Conservation (phyloP, 768 basidiomycete species). For the Russula sp. region DNA sequence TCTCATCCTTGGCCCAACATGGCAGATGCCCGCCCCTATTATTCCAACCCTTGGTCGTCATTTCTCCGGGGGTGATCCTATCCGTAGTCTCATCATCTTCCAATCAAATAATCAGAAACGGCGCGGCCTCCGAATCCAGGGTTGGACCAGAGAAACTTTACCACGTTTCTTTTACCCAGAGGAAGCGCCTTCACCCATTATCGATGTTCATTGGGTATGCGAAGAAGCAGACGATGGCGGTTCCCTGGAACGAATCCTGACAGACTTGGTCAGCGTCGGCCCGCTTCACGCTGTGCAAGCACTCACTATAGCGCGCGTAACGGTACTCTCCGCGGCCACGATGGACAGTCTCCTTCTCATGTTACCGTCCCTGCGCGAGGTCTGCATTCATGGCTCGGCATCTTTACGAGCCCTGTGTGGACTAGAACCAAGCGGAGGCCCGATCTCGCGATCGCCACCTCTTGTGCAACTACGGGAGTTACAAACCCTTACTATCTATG, state of each 20-base stretch:
- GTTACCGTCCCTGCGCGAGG: constrained; percentile 24
- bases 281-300: constrained; percentile 25
- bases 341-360: constrained; percentile 21
- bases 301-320: constrained; percentile 28
- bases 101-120: constrained; percentile 17
- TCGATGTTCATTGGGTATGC: constrained; percentile 28
- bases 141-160: constrained; percentile 18
- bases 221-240: constrained; percentile 24
- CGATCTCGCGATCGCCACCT: constrained; percentile 15
- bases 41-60: constrained; percentile 21
- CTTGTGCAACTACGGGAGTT: constrained; percentile 18
- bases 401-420: constrained; percentile 27
- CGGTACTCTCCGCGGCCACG: constrained; percentile 12
- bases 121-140: constrained; percentile 24
- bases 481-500: constrained; percentile 23
- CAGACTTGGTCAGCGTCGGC: constrained; percentile 19
- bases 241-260: constrained; percentile 21
- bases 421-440: constrained; percentile 1
- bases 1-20: constrained; percentile 24
- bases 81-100: constrained; percentile 23
- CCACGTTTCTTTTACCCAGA: constrained; percentile 24
- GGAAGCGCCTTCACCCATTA: constrained; percentile 13
- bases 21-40: constrained; percentile 24
- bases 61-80: constrained; percentile 22
- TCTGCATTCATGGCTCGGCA: constrained; percentile 29